A percentile compares a stretch with the other conserved stretches of the same genome.
Evolutionary conservation across 2,329 filamentous ascomycete genomes (phyloP).

Genomic region (Plectosphaerella plurivora): DNA sequence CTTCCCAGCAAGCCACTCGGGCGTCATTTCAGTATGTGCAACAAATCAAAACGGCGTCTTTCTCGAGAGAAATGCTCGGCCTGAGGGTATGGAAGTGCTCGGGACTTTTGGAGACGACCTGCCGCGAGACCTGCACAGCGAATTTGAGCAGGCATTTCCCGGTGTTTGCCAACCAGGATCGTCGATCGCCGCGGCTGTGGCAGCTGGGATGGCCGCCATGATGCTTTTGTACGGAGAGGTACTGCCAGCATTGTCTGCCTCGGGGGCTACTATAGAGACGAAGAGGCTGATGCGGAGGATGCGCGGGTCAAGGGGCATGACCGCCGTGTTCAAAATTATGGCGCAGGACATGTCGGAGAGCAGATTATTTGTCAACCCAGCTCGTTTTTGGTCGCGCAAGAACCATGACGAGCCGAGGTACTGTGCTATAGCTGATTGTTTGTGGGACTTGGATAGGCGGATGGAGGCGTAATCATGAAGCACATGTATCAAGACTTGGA

Average conservation of each 20-base stretch:
- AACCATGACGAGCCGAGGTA: not conserved
- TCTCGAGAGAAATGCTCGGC: not conserved
- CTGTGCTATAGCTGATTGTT: not conserved
- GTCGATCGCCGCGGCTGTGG: not conserved
- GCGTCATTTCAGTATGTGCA: conserved; percentile 12
- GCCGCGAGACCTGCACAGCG: not conserved
- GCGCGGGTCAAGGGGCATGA: not conserved
- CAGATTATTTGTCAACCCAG: not conserved
- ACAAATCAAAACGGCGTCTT: not conserved
- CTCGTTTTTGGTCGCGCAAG: not conserved
- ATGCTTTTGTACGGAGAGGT: not conserved
- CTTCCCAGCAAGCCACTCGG: conserved; percentile 3
- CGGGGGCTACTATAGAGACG: not conserved
- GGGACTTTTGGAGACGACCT: not conserved
- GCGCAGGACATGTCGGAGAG: not conserved
- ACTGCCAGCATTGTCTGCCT: not conserved
- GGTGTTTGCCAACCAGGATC: not conserved
- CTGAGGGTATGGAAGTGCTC: not conserved
- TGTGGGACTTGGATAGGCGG: not conserved
- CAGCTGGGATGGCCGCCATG: not conserved
- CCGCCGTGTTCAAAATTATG: not conserved
- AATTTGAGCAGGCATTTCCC: not conserved
- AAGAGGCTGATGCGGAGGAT: not conserved
- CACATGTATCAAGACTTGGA: too few species aligned
- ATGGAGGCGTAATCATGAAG: too few species aligned